Conservation (phyloP, 805 yeast genomes). For the Cyberlindnera maritima region DNA sequence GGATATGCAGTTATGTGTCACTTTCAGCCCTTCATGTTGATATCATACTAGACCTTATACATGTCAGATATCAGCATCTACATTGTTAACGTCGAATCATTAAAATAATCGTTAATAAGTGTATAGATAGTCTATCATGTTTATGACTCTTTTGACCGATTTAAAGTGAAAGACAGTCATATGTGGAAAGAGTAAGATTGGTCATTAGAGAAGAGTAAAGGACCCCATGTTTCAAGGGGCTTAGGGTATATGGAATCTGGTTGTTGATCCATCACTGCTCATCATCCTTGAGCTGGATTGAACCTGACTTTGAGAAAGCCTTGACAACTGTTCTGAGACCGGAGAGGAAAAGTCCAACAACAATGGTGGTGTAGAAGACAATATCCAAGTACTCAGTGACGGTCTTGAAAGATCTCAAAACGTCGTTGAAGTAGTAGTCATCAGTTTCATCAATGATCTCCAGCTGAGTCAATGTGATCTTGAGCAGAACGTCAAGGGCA, state of each 20-base stretch:
- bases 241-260: neutral
- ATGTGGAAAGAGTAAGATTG: neutral
- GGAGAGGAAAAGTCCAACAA: constrained; percentile 14
- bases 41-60: too few species aligned
- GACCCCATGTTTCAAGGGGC: neutral
- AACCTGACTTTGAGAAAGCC: neutral
- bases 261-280: constrained; percentile 1
- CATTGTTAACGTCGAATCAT: neutral
- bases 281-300: constrained; percentile 2
- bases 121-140: neutral
- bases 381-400: constrained; percentile 11
- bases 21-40: too few species aligned
- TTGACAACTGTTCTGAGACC: constrained; percentile 8
- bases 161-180: too few species aligned
- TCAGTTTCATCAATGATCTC: constrained; percentile 11
- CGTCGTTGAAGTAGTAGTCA: constrained; percentile 2
- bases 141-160: neutral
- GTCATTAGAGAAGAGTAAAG: neutral
- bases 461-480: constrained; percentile 9
- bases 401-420: constrained; percentile 2
- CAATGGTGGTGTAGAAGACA: constrained; percentile 15
- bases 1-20: too few species aligned
- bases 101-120: neutral
- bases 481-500: constrained; percentile 12
- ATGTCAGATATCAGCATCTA: too few species aligned